These are phyloP conservation scores for Thamnidium elegans DNA, from an alignment of 192 early-diverging fungal species.

Conservation along the genomic window DNA sequence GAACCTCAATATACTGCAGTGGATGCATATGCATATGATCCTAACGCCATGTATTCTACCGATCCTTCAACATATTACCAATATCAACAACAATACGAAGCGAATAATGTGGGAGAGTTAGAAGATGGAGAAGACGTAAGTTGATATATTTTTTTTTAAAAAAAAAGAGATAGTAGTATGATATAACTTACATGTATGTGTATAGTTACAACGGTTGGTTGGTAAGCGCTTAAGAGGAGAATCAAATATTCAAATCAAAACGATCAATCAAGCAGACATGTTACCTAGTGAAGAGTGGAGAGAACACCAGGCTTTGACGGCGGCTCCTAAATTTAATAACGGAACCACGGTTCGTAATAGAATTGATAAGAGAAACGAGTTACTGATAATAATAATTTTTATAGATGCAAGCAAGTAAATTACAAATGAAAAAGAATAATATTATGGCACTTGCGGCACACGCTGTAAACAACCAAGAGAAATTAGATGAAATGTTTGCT, in stretches of 20 bases:
- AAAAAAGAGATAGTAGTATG: too few relatives aligned
- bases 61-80: conserved; percentile 28
- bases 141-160: too few relatives aligned
- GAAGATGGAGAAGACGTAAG: conserved; percentile 6
- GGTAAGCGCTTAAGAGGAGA: conserved; percentile 27
- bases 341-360: background rate
- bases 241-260: conserved; percentile 25
- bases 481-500: conserved; percentile 61
- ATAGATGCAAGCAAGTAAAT: conserved; percentile 44
- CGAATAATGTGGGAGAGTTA: conserved; percentile 4
- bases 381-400: conserved; percentile 2
- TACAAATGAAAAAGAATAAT: conserved; percentile 74
- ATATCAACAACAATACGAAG: conserved; percentile 16
- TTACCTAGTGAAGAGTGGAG: conserved; percentile 29
- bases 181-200: too few relatives aligned
- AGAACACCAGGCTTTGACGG: conserved; percentile 14
- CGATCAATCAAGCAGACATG: conserved; percentile 31
- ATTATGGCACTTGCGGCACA: conserved; percentile 75
- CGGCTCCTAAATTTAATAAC: conserved; percentile 19
- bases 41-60: conserved; percentile 27
- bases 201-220: conserved; percentile 19
- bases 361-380: background rate
- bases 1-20: conserved; percentile 8
- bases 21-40: conserved; percentile 27
- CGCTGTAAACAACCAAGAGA: conserved; percentile 62